Evolutionary conservation across 495 filamentous ascomycete genomes (phyloP), one percentile per base, ranked within the genome.

Genomic region (Penicillium cataractarum): DNA sequence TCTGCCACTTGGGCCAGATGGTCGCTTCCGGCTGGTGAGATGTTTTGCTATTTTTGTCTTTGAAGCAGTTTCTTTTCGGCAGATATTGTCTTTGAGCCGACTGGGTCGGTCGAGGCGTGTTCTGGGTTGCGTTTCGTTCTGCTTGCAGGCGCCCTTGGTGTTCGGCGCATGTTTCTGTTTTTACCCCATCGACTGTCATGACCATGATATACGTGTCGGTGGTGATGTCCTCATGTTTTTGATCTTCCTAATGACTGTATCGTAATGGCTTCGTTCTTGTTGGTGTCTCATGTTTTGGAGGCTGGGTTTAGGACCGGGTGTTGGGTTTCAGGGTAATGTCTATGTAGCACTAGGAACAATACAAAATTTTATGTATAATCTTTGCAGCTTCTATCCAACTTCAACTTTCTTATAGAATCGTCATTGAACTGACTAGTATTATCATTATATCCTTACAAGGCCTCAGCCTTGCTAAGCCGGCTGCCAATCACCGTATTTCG

Each of bases 1-100:
- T 51, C 19, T 82, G 80, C 64, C 65, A 64, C 1, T 55, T 73
- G 15, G 79, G 79, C 6, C 60, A 39, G 10, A 80, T 80, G 60
- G 64, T 67, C 19, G 8, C 13, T 0, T 4, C 42, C 6, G 15
- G 19, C 31, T 61, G 29, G 40, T 66, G 58, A 67, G 22, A 26
- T 13, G 6, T 1, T 55, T 24, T 9, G 42, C 7, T 3, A 8
- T 32, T 15, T 2, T 44, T 19, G 17, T 33, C 24, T 26, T 19
- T 32, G 53, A 31, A 13, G 32, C 13, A 33, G n/a, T 24, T 44
- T 44, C 26, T 17, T 24, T 55, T 54, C 4, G 32, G 46, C 35
- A 54, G 21, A 50, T 39, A 35, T 33, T 8, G 1, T 42, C 4
- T 0, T 22, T 44, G 6, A 17, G n/a, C 57, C 54, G 59, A 54